Evolutionary conservation across 768 basidiomycete species (phyloP), one percentile per base, ranked within the genome.

Genomic region (Russula abietina): DNA sequence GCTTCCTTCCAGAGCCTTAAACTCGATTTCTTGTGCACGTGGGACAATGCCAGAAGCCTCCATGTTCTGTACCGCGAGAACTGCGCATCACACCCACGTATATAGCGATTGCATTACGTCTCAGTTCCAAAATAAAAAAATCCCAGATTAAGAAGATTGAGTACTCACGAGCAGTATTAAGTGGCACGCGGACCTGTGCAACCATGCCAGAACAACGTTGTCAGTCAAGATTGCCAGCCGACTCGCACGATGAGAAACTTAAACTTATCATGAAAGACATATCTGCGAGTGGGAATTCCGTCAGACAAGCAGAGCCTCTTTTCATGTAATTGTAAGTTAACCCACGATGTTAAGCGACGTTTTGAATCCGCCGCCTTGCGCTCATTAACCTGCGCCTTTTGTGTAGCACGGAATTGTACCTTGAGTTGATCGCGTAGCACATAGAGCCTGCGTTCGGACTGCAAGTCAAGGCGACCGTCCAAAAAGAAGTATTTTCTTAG

Each of bases 1-100:
- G 69, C 87, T 89, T 2, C 89, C 89, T 68, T 85, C 84, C 19
- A 94, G 79, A 7, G 91, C 94, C 69, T 85, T 86, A 70, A 94
- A 93, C 76, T 97, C 93, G 60, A 95, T 85, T 65, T 89, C 86
- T 69, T 93, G 88, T 41, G 87, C 83, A 66, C 83, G 85, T 2
- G 81, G 80, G 50, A 96, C 81, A 1, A 83, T 81, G 9, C 87
- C 84, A 1, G 84, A 84, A 1, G 90, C 91, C 64, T 89, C 87
- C 82, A 96, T 86, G 70, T 98, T 96, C 75, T 97, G 94, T 19
- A 95, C 88, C 1, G 94, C 92, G 54, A 96, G 78, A 16, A 94
- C 76, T 78, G 56, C 32, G 28, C 12, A 10, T 26, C 14, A 49
- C 12, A 48, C 12, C 56, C 43, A 4, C 22, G 28, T 36, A 26